A percentile compares a stretch with the other conserved stretches of the same genome.
Conservation (phyloP, 441 rosid genomes). For the Bocquillonia castaneifolia region DNA sequence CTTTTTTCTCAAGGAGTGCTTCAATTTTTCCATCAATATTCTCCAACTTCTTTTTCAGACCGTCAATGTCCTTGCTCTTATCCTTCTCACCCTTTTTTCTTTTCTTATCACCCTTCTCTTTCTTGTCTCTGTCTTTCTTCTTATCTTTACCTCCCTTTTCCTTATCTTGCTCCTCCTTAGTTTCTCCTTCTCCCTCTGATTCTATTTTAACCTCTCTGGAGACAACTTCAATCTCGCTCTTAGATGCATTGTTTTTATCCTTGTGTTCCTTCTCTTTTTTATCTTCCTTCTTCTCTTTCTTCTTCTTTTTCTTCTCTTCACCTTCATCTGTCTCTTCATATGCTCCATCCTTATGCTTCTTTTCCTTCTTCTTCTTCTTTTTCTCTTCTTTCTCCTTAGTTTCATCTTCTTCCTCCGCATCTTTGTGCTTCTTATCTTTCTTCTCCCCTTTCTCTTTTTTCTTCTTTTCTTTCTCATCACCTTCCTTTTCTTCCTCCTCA, state of each 20-base stretch:
- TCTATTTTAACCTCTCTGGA: slow-evolving; percentile 30
- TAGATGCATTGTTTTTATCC: slow-evolving; percentile 25
- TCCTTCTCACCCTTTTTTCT: slow-evolving; percentile 29
- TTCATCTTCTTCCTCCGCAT: slow-evolving; percentile 7
- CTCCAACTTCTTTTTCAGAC: slow-evolving; percentile 51
- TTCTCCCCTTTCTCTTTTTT: slow-evolving; percentile 16
- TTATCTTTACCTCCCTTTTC: slow-evolving; percentile 10
- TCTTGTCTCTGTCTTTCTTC: slow-evolving; percentile 8
- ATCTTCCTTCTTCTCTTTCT: slow-evolving; percentile 3
- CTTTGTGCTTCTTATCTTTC: slow-evolving; percentile 6
- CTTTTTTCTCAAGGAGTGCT: slow-evolving; percentile 44
- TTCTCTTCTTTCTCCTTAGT: slow-evolving; percentile 17
- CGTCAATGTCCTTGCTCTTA: slow-evolving; percentile 38
- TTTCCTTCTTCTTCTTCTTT: slow-evolving; percentile 21
- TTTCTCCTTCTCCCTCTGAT: slow-evolving; percentile 16
- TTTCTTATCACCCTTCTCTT: slow-evolving; percentile 27
- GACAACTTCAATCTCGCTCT: slow-evolving; percentile 21
- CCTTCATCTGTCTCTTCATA: neutral
- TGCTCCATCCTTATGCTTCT: slow-evolving; percentile 10
- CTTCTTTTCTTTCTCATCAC: neutral
- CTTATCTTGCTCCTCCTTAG: slow-evolving; percentile 17
- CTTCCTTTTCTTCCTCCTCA: slow-evolving; percentile 14
- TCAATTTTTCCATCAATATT: slow-evolving; percentile 53
- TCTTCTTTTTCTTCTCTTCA: slow-evolving; percentile 2
- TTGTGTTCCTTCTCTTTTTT: slow-evolving; percentile 12